These are phyloP conservation scores for Elsinoe perseae DNA, from an alignment of 2,329 filamentous ascomycete species.

Conservation along the genomic window DNA sequence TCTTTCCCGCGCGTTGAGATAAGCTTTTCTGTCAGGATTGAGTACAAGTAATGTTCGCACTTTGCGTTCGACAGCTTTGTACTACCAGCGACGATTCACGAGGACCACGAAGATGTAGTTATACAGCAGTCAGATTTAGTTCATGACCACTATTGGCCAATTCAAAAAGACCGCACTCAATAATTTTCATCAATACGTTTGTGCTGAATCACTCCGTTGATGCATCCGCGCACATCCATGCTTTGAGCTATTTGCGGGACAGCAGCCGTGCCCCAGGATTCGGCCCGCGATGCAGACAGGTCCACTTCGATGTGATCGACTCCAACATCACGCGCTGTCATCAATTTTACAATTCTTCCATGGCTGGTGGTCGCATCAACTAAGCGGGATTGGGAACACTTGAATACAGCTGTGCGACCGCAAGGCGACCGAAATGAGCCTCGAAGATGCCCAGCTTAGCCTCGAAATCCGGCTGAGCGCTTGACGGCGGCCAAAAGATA, in stretches of 20 bases:
- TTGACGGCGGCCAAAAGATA: slow-evolving; percentile 2
- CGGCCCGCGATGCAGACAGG: neutral
- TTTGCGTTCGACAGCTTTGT: neutral
- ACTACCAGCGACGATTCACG: slow-evolving; percentile 1
- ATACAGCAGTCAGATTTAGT: slow-evolving; percentile 5
- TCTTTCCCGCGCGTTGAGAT: slow-evolving; percentile 17
- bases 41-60: neutral
- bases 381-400: neutral
- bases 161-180: too few species aligned
- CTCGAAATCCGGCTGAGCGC: slow-evolving; percentile 9
- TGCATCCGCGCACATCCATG: neutral
- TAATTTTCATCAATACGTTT: too few species aligned
- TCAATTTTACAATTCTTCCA: neutral
- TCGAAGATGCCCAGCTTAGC: neutral
- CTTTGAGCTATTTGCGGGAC: neutral
- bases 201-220: too few species aligned
- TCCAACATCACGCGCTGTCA: neutral
- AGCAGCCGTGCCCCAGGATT: neutral
- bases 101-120: slow-evolving; percentile 7
- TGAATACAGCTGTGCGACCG: neutral
- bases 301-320: neutral
- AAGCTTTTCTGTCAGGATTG: neutral
- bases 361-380: neutral
- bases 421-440: neutral
- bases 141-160: neutral